Evolutionary conservation across 2,329 filamentous ascomycete genomes (phyloP).

Genomic region (Aspergillus amoenus): DNA sequence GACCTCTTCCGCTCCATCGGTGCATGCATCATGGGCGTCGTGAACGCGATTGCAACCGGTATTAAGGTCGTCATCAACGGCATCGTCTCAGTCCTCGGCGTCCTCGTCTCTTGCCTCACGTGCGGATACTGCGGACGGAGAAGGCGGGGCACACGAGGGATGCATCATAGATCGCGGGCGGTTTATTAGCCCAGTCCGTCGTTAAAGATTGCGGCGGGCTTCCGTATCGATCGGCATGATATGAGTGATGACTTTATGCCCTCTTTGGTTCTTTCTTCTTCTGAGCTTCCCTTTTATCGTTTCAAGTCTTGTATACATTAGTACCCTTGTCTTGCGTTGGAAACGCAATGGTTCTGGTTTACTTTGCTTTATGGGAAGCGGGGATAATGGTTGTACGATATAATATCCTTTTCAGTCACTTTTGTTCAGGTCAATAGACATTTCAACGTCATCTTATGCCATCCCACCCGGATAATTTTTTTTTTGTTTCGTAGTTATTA

Average conservation of each 20-base stretch:
- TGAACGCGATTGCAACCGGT: constrained; percentile 65
- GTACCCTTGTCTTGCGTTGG: not conserved
- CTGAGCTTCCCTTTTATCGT: not conserved
- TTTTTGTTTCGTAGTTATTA: not conserved
- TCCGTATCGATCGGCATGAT: not conserved
- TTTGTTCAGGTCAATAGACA: not conserved
- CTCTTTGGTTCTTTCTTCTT: not conserved
- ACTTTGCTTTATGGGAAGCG: not conserved
- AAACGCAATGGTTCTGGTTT: not conserved
- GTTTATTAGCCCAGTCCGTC: not conserved
- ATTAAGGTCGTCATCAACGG: constrained; percentile 67
- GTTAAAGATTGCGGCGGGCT: not conserved
- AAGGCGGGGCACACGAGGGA: constrained; percentile 21
- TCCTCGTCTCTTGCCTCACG: constrained; percentile 65
- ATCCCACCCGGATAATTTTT: not conserved
- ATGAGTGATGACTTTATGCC: constrained; percentile 4
- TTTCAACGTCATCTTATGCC: not conserved
- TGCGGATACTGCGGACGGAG: constrained; percentile 42
- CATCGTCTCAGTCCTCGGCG: constrained; percentile 63
- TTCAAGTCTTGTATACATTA: not conserved
- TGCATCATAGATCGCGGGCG: not conserved
- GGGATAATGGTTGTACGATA: not conserved
- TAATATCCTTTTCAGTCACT: not conserved
- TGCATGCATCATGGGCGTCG: constrained; percentile 64
- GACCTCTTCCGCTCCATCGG: constrained; percentile 64